phyloP scores from a whole-genome alignment of 768 basidiomycete genomes.

The Lactarius tabidus region DNA sequence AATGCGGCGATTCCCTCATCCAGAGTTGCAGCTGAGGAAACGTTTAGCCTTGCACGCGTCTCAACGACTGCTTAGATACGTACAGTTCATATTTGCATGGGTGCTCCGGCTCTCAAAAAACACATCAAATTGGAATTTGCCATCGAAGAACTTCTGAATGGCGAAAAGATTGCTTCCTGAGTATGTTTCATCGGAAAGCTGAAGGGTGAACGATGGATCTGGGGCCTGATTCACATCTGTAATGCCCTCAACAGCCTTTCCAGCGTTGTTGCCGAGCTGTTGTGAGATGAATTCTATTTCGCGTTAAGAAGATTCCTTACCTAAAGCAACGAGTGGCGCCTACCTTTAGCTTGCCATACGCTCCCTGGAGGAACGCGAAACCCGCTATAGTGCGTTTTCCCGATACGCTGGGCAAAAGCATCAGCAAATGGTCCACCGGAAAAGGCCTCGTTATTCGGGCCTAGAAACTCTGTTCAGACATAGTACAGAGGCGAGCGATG shows the following conservation, averaged over 20 bases:
- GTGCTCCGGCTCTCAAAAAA: conserved; percentile 77
- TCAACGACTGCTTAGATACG: conserved; percentile 25
- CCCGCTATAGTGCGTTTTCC: conserved; percentile 69
- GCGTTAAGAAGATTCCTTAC: background rate
- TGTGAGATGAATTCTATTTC: conserved; percentile 58
- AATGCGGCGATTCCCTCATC: conserved; percentile 69
- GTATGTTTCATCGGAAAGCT: conserved; percentile 69
- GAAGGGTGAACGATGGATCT: conserved; percentile 77
- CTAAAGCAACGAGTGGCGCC: conserved; percentile 8
- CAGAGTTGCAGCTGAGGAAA: conserved; percentile 51
- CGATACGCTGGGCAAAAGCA: conserved; percentile 56
- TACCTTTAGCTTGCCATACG: conserved; percentile 87
- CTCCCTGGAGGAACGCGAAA: conserved; percentile 54
- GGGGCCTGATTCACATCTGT: conserved; percentile 49
- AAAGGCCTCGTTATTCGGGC: conserved; percentile 52
- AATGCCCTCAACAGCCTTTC: conserved; percentile 51
- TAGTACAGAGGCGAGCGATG: background rate
- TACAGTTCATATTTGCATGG: conserved; percentile 62
- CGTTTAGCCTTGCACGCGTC: background rate
- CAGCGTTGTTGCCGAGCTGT: conserved; percentile 54
- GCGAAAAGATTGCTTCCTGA: conserved; percentile 78
- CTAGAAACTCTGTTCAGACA: conserved; percentile 34
- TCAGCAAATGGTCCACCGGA: conserved; percentile 53
- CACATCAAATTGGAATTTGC: conserved; percentile 85
- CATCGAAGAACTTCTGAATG: conserved; percentile 82